These are phyloP conservation scores for Botryosphaeria dothidea DNA, from an alignment of 2,329 filamentous ascomycete species.

Conservation along the genomic window DNA sequence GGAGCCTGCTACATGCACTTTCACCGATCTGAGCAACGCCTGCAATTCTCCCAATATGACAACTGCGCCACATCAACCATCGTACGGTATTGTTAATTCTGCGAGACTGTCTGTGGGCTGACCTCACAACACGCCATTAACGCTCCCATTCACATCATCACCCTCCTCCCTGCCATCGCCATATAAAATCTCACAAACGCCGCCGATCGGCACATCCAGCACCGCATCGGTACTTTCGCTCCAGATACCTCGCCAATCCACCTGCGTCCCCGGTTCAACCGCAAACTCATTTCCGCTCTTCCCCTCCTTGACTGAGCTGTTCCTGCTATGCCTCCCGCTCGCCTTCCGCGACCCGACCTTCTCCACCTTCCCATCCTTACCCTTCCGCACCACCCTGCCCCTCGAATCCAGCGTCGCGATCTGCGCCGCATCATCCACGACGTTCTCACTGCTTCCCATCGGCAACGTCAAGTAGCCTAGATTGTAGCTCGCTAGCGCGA, in stretches of 20 bases:
- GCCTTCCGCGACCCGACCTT: constrained; percentile 40
- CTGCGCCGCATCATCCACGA: constrained; percentile 88
- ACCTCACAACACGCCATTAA: background rate
- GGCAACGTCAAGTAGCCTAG: constrained; percentile 83
- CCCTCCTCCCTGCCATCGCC: constrained; percentile 55
- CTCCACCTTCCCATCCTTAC: constrained; percentile 40
- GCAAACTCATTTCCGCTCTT: constrained; percentile 36
- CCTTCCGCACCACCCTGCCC: constrained; percentile 52
- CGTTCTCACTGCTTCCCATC: constrained; percentile 77
- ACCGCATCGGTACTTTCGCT: constrained; percentile 93
- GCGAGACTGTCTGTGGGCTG: too few relatives aligned
- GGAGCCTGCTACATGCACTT: too few relatives aligned
- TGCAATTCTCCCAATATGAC: too few relatives aligned
- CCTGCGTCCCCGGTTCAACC: constrained; percentile 41
- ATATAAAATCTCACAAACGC: constrained; percentile 93
- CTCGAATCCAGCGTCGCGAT: constrained; percentile 73
- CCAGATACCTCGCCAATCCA: constrained; percentile 83
- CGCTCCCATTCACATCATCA: background rate
- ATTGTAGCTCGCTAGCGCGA: constrained; percentile 89
- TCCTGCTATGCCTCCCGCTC: constrained; percentile 33
- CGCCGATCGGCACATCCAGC: constrained; percentile 92
- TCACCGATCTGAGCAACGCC: too few relatives aligned
- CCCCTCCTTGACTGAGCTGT: constrained; percentile 27
- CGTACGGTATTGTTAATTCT: too few relatives aligned
- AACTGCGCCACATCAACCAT: too few relatives aligned